A percentile compares a stretch with the other conserved stretches of the same genome.
Evolutionary conservation across 1,139 yeast species (phyloP).

Genomic region (Ogataea hybrid): DNA sequence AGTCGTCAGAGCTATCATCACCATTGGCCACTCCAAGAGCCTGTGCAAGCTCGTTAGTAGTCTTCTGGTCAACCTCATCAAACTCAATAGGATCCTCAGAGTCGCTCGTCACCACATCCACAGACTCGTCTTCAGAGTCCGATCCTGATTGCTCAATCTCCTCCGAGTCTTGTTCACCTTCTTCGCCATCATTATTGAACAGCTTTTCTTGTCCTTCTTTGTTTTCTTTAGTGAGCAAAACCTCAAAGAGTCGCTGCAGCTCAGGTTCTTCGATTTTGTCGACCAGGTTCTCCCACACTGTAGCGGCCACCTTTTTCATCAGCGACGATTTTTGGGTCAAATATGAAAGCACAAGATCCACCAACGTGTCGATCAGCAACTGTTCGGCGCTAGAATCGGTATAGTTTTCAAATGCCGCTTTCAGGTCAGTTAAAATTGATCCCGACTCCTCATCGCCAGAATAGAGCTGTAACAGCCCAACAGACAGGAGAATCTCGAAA

Average conservation of each 20-base stretch:
- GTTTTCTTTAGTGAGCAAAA: slow-evolving; percentile 73
- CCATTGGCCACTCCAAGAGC: slow-evolving; percentile 68
- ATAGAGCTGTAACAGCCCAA: slow-evolving; percentile 76
- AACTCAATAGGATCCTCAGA: slow-evolving; percentile 31
- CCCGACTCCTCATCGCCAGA: slow-evolving; percentile 77
- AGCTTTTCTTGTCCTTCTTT: slow-evolving; percentile 75
- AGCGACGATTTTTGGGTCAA: slow-evolving; percentile 70
- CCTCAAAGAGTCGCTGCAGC: slow-evolving; percentile 59
- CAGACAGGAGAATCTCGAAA: slow-evolving; percentile 76
- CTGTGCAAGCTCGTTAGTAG: slow-evolving; percentile 70
- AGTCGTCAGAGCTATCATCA: slow-evolving; percentile 39
- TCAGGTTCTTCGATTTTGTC: slow-evolving; percentile 47
- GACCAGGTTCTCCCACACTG: slow-evolving; percentile 76
- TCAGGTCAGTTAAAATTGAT: slow-evolving; percentile 70
- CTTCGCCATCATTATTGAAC: slow-evolving; percentile 65
- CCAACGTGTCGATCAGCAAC: slow-evolving; percentile 50
- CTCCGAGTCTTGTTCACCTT: slow-evolving; percentile 44
- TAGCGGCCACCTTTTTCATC: slow-evolving; percentile 66
- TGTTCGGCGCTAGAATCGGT: slow-evolving; percentile 20
- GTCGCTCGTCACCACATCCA: slow-evolving; percentile 29
- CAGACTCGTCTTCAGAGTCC: slow-evolving; percentile 30
- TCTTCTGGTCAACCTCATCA: slow-evolving; percentile 61
- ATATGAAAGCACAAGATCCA: slow-evolving; percentile 78
- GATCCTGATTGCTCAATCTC: slow-evolving; percentile 39
- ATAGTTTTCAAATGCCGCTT: slow-evolving; percentile 30